Conservation (phyloP, 495 filamentous ascomycete species). For the Pseudotulostoma volvatum region DNA sequence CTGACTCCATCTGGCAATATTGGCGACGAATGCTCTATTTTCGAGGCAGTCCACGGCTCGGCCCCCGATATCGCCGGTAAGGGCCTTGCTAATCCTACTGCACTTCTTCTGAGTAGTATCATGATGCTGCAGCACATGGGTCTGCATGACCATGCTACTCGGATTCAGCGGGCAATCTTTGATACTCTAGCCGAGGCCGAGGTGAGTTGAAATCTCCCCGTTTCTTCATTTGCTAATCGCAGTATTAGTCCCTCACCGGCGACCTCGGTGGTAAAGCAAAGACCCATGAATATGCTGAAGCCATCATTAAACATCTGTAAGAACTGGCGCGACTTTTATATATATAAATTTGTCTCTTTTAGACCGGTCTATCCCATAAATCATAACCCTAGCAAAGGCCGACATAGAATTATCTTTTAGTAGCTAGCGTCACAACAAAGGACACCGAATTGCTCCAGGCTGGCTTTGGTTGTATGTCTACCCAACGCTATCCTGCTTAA, state of each 20-base stretch:
- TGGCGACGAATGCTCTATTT: constrained; percentile 96
- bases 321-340: no score
- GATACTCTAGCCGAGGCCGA: constrained; percentile 90
- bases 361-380: no score
- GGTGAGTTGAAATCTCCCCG: constrained; percentile 25
- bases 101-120: constrained; percentile 74
- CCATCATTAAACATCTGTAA: constrained; percentile 78
- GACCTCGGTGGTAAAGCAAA: constrained; percentile 90
- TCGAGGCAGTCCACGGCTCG: constrained; percentile 97
- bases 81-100: constrained; percentile 88
- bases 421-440: no score
- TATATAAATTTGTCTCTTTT: no score
- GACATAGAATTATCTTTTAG: no score
- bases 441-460: no score
- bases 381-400: no score
- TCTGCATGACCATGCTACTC: constrained; percentile 63
- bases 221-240: constrained; percentile 6
- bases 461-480: no score
- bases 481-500: no score
- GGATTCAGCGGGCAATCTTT: constrained; percentile 89
- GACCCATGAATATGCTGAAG: constrained; percentile 78
- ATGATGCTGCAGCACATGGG: constrained; percentile 99
- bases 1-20: constrained; percentile 97
- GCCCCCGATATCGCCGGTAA: constrained; percentile 96
- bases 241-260: constrained; percentile 54